Evolutionary conservation across 2,329 filamentous ascomycete genomes (phyloP), one percentile per base, ranked within the genome.

Genomic region (Lachnellula arida): DNA sequence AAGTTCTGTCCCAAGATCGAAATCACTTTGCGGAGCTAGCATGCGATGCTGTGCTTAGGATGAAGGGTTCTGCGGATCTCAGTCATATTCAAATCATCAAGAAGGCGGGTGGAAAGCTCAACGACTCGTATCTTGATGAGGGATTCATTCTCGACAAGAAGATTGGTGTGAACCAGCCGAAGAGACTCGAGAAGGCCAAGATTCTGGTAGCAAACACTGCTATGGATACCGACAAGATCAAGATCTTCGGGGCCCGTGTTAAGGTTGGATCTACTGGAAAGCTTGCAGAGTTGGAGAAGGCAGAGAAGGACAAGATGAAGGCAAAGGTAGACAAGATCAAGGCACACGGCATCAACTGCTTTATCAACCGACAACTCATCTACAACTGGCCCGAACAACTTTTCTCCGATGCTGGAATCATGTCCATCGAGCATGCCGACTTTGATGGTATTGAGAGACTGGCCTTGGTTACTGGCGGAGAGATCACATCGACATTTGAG

Each of bases 361-460:
- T 99, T 75, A 96, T 99, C 75, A 99, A 99, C 82, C 82, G 94
- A 66, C 94, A 99, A 74, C 85, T 99, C 62, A 99, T 99, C 77
- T 99, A 99, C 82, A 99, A 99, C 81, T 99, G 94, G 94, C 94
- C 94, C 5, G 94, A 99, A 76, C 94, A 99, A 76, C 87, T 99
- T 47, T 99, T 99, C 71, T 91, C 93, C 37, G 94, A 99, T 73
- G 93, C 92, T 7, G 94, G 94, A 60, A 97, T 99, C 75, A 89
- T 96, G 80, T 96, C 91, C 28, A 99, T 99, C 66, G 94, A 99
- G 78, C 94, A 99, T 73, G 94, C 94, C 63, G 94, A 99, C 76
- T 99, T 99, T 70, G 94, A 99, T 71, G 94, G 94, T 62, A 95
- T 99, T 64, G 94, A 99, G 79, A 85, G 94, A 44, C 76, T 99